Evolutionary conservation across 169 alveolate genomes (phyloP).

Genomic region (Cryptosporidium baileyi): DNA sequence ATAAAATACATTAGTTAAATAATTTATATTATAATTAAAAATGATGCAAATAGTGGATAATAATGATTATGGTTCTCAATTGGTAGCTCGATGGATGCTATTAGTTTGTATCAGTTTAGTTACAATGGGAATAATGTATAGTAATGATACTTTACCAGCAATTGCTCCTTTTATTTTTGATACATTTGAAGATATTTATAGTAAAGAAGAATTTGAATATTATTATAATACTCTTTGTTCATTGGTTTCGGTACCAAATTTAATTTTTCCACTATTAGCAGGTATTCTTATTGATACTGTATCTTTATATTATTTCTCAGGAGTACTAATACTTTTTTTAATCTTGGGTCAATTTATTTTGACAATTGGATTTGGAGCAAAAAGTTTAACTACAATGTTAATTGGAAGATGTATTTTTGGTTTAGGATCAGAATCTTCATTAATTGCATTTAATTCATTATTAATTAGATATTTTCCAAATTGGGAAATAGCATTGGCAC

Average conservation of each 20-base stretch:
- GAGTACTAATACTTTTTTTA: conserved; percentile 20
- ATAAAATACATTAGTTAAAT: too few relatives aligned
- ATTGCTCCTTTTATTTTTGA: conserved; percentile 68
- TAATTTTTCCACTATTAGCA: conserved; percentile 46
- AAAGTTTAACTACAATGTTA: conserved; percentile 39
- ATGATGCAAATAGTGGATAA: conserved; percentile 13
- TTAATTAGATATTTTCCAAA: conserved; percentile 59
- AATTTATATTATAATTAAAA: too few relatives aligned
- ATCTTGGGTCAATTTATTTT: conserved; percentile 23
- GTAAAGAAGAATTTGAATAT: conserved; percentile 60
- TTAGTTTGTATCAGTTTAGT: conserved; percentile 56
- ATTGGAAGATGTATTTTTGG: conserved; percentile 64
- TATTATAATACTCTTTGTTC: conserved; percentile 54
- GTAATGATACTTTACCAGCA: conserved; percentile 63
- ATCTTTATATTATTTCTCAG: conserved; percentile 46
- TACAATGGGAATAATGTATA: conserved; percentile 66
- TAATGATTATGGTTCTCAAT: conserved; percentile 32
- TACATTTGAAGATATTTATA: conserved; percentile 48
- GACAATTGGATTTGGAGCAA: conserved; percentile 50
- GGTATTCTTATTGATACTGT: conserved; percentile 58
- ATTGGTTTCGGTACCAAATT: conserved; percentile 59
- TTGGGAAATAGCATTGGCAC: conserved; percentile 64
- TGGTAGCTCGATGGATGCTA: conserved; percentile 65
- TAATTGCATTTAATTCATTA: conserved; percentile 54
- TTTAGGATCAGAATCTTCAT: conserved; percentile 55